A percentile compares a stretch with the other conserved stretches of the same genome.
Conservation (phyloP, 495 filamentous ascomycete genomes). For the Penicillium ochrochloron region DNA sequence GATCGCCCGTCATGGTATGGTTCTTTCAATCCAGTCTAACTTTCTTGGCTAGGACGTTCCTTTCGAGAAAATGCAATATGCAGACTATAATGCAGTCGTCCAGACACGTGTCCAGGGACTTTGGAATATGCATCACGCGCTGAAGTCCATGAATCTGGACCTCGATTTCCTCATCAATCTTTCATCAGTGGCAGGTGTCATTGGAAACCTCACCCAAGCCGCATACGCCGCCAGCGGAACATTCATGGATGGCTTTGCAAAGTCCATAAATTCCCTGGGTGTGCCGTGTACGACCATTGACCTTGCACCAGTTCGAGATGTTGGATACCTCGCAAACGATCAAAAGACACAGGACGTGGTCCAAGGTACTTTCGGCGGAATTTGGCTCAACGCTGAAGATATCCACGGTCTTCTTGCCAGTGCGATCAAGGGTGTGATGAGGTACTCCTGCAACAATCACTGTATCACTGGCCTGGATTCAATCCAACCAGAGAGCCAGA, state of each 20-base stretch:
- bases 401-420: slow-evolving; percentile 35
- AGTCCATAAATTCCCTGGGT: slow-evolving; percentile 35
- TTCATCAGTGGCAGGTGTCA: slow-evolving; percentile 46
- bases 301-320: slow-evolving; percentile 42
- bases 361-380: slow-evolving; percentile 24
- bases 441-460: slow-evolving; percentile 29
- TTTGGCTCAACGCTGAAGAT: slow-evolving; percentile 32
- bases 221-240: slow-evolving; percentile 49
- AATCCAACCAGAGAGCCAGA: slow-evolving; percentile 21
- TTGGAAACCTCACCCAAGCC: slow-evolving; percentile 50
- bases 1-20: not conserved
- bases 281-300: slow-evolving; percentile 45
- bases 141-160: slow-evolving; percentile 30
- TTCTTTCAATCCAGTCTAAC: not conserved
- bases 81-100: slow-evolving; percentile 46
- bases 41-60: slow-evolving; percentile 35
- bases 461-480: slow-evolving; percentile 35
- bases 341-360: slow-evolving; percentile 27
- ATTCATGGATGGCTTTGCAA: slow-evolving; percentile 47
- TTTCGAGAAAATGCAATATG: slow-evolving; percentile 52
- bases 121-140: slow-evolving; percentile 59
- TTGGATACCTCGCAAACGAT: slow-evolving; percentile 47
- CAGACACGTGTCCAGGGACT: slow-evolving; percentile 54
- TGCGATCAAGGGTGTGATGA: slow-evolving; percentile 36
- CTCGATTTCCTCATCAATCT: slow-evolving; percentile 59